These are phyloP conservation scores for Aspergillus steynii DNA, from an alignment of 495 filamentous ascomycete species.

Conservation along the genomic window DNA sequence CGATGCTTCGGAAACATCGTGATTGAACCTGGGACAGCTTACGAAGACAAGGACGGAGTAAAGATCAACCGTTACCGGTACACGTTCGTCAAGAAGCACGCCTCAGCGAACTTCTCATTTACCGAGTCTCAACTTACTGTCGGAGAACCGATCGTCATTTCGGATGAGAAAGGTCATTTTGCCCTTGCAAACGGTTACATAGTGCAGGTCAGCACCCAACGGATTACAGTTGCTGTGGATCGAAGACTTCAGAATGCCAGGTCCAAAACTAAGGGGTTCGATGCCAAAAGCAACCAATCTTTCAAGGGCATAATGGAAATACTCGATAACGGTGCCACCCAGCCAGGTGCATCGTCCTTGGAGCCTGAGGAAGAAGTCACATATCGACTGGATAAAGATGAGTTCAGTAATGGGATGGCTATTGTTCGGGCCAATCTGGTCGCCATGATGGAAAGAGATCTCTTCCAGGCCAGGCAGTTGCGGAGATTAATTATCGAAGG, in stretches of 20 bases:
- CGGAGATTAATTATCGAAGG: constrained; percentile 76
- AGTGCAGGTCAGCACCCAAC: constrained; percentile 65
- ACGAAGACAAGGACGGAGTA: constrained; percentile 60
- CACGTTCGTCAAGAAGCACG: constrained; percentile 69
- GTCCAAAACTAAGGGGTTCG: constrained; percentile 70
- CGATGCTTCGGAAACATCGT: constrained; percentile 74
- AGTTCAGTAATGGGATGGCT: constrained; percentile 97
- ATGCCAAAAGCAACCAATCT: constrained; percentile 72
- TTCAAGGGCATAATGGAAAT: constrained; percentile 94
- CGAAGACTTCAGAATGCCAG: constrained; percentile 83
- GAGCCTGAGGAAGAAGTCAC: constrained; percentile 59
- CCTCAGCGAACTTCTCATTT: constrained; percentile 68
- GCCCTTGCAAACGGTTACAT: constrained; percentile 91
- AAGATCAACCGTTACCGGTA: constrained; percentile 93
- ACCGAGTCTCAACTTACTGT: constrained; percentile 84
- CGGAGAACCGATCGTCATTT: constrained; percentile 94
- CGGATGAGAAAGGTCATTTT: constrained; percentile 92
- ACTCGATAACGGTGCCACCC: constrained; percentile 46
- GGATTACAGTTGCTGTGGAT: constrained; percentile 86
- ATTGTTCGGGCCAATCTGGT: constrained; percentile 90
- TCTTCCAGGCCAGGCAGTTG: constrained; percentile 70
- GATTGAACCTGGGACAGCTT: constrained; percentile 73
- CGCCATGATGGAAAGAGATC: constrained; percentile 80
- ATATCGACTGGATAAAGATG: constrained; percentile 93
- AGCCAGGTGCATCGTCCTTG: constrained; percentile 30